Base-by-base conservation (phyloP, 768 basidiomycete species). In the Suillus variegatus region DNA sequence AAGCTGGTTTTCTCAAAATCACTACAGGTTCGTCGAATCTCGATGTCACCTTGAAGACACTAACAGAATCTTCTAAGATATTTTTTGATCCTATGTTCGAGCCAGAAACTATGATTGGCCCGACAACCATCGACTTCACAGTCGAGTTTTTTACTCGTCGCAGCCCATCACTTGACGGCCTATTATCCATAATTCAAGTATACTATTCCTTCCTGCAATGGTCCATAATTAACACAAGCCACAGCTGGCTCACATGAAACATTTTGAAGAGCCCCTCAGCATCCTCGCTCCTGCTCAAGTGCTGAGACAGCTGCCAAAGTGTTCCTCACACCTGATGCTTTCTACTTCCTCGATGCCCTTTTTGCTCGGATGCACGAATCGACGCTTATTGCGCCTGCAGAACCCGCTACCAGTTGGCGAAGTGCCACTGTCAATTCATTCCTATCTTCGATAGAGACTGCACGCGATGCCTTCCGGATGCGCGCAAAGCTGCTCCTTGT, bases 11-110 rank as follows among this genome's bases (percentile, higher is more conserved):
- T 25, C 25, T 25, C 25, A 25, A 25, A 25, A 25, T 25, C 25
- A 25, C 25, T 25, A 25, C 25, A 86, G 77, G 91, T 90, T 66
- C 20, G 74, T 40, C n/a, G 7, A 20, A 41, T 52, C n/a, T 41
- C 41, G 47, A 14, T 28, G 40, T 47, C n/a, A 13, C 13, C 13
- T 25, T 41, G 40, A 41, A 25, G 54, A 49, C 20, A 40, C 46
- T 58, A 65, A 64, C 57, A 56, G 22, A 51, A 2, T 57, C 54
- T 58, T n/a, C 35, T 1, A 64, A 88, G 87, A 84, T 82, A 0
- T 92, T 92, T 74, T 92, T 93, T 68, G 85, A 88, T 67, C 66
- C 82, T 3, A 76, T 80, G 2, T 91, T 89, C 66, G 82, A 86
- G 52, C 88, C 89, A 1, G 79, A 81, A 61, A 66, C 93, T 36